Base-by-base conservation (phyloP, 2,329 filamentous ascomycete species). In the Cercospora berteroae region DNA sequence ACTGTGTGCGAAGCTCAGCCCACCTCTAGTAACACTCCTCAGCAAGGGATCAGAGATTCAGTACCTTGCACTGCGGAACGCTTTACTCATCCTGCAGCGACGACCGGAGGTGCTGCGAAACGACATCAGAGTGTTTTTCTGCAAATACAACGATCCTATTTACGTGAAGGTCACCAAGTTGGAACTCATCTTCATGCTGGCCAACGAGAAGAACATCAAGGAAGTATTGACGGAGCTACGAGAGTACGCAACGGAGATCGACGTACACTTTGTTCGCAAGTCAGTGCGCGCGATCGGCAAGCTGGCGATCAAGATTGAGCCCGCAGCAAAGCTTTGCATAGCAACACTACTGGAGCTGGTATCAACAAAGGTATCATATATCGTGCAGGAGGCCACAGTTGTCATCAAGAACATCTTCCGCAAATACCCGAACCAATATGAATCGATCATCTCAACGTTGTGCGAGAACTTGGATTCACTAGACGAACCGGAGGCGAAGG, bases 141-240 rank as follows among this genome's bases (percentile, higher is more conserved):
- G 95, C 88, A 99, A 99, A 84, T 99, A 99, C 81, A 99, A 99
- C 79, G 95, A 99, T 77, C 95, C 95, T 0, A 99, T 99, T 71
- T 99, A 98, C 79, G 95, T 99, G 81, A 99, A 99, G 80, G 95
- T 99, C 61, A 99, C 95, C 16, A 99, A 99, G 81, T 86, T 99
- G 60, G 95, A 99, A 81, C 87, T 99, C 74, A 98, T 99, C 72
- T 99, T 99, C 80, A 99, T 98, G 95, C 86, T 99, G 68, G 95
- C 95, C 7, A 97, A 88, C 36, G 93, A 97, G 80, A 91, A 90
- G 75, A 99, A 99, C 78, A 99, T 99, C 74, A 90, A 93, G 59
- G 93, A 98, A 77, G 95, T 99, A 1, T 81, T 99, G 71, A 96
- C 94, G 1, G 95, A 99, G 79, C 82, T 99, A 65, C 88, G 93